Conservation (phyloP, 202 grass and related monocot genomes). For the Cymbopogon flexuosus region DNA sequence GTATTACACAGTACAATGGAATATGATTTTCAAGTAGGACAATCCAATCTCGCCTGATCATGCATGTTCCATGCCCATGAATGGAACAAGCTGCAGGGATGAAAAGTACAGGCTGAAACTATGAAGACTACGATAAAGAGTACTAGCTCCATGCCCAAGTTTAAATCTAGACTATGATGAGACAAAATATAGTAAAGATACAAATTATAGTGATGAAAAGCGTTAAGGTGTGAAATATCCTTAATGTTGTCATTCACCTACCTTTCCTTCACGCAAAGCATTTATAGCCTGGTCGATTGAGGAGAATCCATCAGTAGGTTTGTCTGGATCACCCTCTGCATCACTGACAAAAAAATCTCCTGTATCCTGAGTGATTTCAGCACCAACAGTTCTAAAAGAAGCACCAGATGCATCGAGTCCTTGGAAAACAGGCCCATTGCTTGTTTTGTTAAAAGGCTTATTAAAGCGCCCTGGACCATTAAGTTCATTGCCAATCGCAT, state of each 20-base stretch:
- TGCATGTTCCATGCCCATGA: not conserved
- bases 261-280: slow-evolving; percentile 68
- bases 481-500: slow-evolving; percentile 40
- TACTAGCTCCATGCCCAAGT: not conserved
- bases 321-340: slow-evolving; percentile 72
- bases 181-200: not conserved
- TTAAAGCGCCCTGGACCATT: slow-evolving; percentile 31
- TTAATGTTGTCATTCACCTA: slow-evolving; percentile 19
- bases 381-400: slow-evolving; percentile 64
- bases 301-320: slow-evolving; percentile 69
- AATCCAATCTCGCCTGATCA: not conserved
- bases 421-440: slow-evolving; percentile 58
- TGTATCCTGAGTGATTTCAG: slow-evolving; percentile 87
- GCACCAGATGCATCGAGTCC: slow-evolving; percentile 30
- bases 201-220: not conserved
- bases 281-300: slow-evolving; percentile 71
- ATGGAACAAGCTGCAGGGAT: not conserved
- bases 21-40: not conserved
- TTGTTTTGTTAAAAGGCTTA: slow-evolving; percentile 39
- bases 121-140: not conserved
- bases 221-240: not conserved
- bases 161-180: not conserved
- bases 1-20: not conserved
- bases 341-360: slow-evolving; percentile 82
- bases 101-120: not conserved